phyloP scores from a whole-genome alignment of 1,284 basidiomycete species.

The Trichosporon sp. region DNA sequence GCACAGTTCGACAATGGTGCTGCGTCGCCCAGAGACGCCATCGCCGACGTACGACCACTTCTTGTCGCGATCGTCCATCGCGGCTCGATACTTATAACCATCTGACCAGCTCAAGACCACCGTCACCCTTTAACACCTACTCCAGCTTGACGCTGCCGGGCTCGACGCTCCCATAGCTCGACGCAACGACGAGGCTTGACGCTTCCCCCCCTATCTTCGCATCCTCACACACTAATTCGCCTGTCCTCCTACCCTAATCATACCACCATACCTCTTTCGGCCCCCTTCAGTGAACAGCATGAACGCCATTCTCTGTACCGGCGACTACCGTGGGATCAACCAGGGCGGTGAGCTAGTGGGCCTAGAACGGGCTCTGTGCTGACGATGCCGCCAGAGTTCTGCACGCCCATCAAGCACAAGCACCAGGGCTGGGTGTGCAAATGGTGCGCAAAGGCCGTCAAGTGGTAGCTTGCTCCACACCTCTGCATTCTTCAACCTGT shows the following conservation, averaged over 20 bases:
- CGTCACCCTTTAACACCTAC: not conserved
- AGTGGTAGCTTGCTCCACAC: not conserved
- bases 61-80: too few relatives aligned
- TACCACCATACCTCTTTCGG: not conserved
- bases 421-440: not conserved
- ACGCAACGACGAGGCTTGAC: not conserved
- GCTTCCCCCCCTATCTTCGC: not conserved
- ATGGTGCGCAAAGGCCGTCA: not conserved
- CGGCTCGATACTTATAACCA: too few relatives aligned
- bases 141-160: not conserved
- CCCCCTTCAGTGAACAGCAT: not conserved
- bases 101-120: too few relatives aligned
- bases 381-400: not conserved
- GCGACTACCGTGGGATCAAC: conserved; percentile 1
- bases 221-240: too few relatives aligned
- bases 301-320: not conserved
- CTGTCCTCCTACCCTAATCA: too few relatives aligned
- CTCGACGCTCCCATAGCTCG: not conserved
- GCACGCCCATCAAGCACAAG: not conserved
- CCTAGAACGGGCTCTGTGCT: not conserved
- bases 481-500: not conserved
- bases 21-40: not conserved
- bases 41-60: not conserved
- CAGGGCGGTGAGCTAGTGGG: not conserved
- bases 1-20: not conserved